A percentile compares a stretch with the other conserved stretches of the same genome.
Conservation (phyloP, 176 grass and related monocot species). For the Oryza longistaminata region DNA sequence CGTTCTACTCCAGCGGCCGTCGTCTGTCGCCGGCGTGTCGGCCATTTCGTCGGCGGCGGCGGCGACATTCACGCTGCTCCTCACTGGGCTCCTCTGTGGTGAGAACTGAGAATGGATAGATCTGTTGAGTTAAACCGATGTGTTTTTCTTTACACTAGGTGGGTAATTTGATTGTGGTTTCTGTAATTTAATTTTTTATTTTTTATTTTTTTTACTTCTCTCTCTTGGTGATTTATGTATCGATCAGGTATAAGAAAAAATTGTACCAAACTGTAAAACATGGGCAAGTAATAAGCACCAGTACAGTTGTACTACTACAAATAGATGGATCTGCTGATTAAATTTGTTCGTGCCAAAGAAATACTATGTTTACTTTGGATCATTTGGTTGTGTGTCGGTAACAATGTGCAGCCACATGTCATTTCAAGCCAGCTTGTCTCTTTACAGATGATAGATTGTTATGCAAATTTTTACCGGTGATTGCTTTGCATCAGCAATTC, state of each 20-base stretch:
- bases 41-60: neutral
- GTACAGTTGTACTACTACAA: neutral
- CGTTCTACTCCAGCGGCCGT: neutral
- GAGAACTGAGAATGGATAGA: constrained; percentile 18
- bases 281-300: constrained; percentile 18
- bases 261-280: constrained; percentile 19
- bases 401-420: neutral
- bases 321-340: neutral
- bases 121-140: neutral
- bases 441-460: neutral
- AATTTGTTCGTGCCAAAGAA: neutral
- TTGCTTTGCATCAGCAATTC: constrained; percentile 17
- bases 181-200: constrained; percentile 20
- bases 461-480: neutral
- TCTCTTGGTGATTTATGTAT: constrained; percentile 15
- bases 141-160: neutral
- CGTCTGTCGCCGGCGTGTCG: neutral
- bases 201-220: neutral
- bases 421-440: neutral
- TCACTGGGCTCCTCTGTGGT: constrained; percentile 27
- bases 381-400: neutral
- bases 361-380: neutral
- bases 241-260: neutral
- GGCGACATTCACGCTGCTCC: neutral
- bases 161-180: neutral